Evolutionary conservation across 106 monocot species (phyloP), one percentile per base, ranked within the genome.

Genomic region (Dendrobium chrysotoxum): DNA sequence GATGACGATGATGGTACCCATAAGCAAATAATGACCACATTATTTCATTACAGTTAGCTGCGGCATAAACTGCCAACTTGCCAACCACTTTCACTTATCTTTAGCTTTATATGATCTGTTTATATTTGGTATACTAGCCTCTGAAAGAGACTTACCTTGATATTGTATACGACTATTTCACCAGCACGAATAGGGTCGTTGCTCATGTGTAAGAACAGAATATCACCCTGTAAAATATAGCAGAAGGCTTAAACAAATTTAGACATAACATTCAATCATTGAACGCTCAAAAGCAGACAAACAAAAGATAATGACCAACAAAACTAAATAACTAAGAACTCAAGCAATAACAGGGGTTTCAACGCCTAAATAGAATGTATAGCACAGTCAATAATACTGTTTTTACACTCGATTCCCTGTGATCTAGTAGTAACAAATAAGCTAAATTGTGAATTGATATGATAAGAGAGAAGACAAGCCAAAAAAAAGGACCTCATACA

Each of bases 131-230:
- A 50, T 20, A 50, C n/a, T 47, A 76, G 3, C 20, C 40, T 12
- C 41, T 42, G n/a, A 74, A 74, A 30, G 41, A 71, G 35, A 82
- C 90, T 84, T 82, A 88, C 88, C 83, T 86, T 86, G 68, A 91
- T 66, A 77, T 88, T 84, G 31, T 86, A 91, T 26, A 91, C 88
- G 80, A 88, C 88, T 78, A 91, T 91, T 78, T 88, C 91, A 47
- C 91, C 88, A 53, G 86, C 77, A 57, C 84, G 86, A 71, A 91
- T 86, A 80, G 91, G 91, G 77, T 86, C 88, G 23, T 88, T 84
- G 68, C 80, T 86, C 88, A 86, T 86, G 80, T 84, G 85, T 77
- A 91, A 78, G 76, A 88, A 91, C 41, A 91, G 67, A 65, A 91
- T 82, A 86, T 91, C 88, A 45, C 91, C 91, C 91, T 91, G 54